Evolutionary conservation across 805 yeast genomes (phyloP), one percentile per base, ranked within the genome.

Genomic region (Hanseniaspora singularis): DNA sequence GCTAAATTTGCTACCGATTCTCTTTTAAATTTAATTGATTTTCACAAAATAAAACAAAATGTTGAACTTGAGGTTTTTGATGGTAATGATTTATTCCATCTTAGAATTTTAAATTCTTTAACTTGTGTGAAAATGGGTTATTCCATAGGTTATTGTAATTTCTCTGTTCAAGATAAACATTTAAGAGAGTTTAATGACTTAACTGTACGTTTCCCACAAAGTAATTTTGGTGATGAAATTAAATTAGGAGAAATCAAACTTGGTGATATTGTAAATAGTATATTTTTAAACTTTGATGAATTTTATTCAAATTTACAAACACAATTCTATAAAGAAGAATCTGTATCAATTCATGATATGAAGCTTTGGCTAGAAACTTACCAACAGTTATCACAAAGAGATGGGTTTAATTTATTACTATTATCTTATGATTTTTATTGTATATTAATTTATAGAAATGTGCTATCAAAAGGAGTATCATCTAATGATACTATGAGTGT

Each of bases 201-300:
- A 31, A 66, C 72, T 0, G 58, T 73, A 2, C 64, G 66, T 38
- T 73, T 64, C 51, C 79, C 79, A 1, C 67, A 64, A 46, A 68
- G 73, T 1, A 72, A 70, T 11, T 58, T 70, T 50, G 78, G 76
- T 12, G 81, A 75, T 58, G 71, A 71, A 16, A 72, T 74, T 23
- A 73, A 73, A 49, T 67, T 72, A 9, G 69, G 76, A 10, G 74
- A 72, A 49, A 62, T 74, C 1, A 70, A 71, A 40, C 53, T 74
- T 18, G 66, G 64, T 18, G 63, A 62, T 47, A 56, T 62, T 24
- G 62, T 58, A 0, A 60, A 58, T 37, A 23, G 49, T 11, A 57
- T 59, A 7, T 57, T 57, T 40, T 47, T 57, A 23, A 56, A 61
- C 36, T 62, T 59, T 36, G 53, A 54, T 23, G 48, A 45, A 2